Conservation (phyloP, 2,329 filamentous ascomycete species). For the Aspergillus sp. region DNA sequence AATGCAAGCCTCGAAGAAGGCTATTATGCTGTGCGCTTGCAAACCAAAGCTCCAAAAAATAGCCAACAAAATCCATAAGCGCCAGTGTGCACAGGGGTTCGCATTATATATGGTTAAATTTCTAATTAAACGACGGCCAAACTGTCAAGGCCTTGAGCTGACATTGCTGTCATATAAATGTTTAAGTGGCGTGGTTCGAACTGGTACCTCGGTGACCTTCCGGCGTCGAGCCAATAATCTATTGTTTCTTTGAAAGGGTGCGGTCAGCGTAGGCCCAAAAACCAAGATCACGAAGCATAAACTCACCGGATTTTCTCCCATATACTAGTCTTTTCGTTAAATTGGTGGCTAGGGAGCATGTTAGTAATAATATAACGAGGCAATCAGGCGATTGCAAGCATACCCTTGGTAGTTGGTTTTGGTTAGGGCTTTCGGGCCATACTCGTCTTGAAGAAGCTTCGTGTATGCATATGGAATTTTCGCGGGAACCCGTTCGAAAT, state of each 20-base stretch:
- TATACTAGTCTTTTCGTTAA: slow-evolving; percentile 31
- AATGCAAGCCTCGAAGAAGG: neutral
- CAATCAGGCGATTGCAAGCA: slow-evolving; percentile 5
- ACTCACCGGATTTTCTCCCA: slow-evolving; percentile 30
- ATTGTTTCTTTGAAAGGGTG: neutral
- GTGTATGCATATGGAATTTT: slow-evolving; percentile 59
- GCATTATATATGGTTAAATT: slow-evolving; percentile 1
- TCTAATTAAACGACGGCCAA: neutral
- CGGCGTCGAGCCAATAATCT: slow-evolving; percentile 12
- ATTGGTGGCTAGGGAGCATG: slow-evolving; percentile 29
- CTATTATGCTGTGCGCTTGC: neutral
- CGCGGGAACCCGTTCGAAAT: slow-evolving; percentile 55
- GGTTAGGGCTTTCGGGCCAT: slow-evolving; percentile 51
- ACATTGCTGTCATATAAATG: neutral
- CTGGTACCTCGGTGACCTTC: neutral
- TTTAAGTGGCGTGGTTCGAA: slow-evolving; percentile 13
- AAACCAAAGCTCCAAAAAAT: neutral
- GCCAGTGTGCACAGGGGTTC: neutral
- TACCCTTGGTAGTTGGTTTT: slow-evolving; percentile 47
- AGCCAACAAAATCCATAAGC: neutral
- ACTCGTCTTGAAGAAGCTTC: slow-evolving; percentile 55
- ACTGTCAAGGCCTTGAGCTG: neutral
- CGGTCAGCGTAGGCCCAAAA: neutral
- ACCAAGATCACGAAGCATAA: neutral
- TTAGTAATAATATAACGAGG: neutral